Percentiles rank a stretch among this genome's conserved stretches.
phyloP scores from a whole-genome alignment of 345 rosid genomes.

The Sonneratia alba region DNA sequence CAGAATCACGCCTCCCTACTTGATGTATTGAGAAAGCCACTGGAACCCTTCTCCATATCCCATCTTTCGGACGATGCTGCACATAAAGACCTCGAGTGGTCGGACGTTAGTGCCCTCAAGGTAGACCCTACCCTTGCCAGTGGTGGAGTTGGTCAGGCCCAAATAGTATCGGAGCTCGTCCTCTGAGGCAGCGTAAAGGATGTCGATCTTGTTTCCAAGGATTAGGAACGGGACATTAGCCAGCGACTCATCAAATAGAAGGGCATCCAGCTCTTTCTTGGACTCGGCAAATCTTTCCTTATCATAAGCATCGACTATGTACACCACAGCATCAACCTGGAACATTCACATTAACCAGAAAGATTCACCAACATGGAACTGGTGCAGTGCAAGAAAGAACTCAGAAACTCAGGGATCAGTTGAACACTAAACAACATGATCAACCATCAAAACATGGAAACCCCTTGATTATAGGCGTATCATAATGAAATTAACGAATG shows the following conservation, averaged over 20 bases:
- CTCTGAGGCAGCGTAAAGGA: constrained; percentile 45
- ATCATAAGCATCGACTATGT: constrained; percentile 55
- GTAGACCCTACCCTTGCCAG: constrained; percentile 48
- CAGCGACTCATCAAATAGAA: constrained; percentile 44
- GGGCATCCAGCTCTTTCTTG: constrained; percentile 47
- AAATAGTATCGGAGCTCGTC: constrained; percentile 45
- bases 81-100: constrained; percentile 53
- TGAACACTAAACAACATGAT: no score
- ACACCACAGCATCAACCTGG: constrained; percentile 53
- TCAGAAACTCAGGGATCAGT: no score
- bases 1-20: constrained; percentile 19
- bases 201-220: constrained; percentile 53
- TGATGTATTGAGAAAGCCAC: constrained; percentile 60
- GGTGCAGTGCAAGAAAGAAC: no score
- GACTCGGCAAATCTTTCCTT: constrained; percentile 53
- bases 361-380: no score
- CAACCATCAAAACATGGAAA: no score
- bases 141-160: constrained; percentile 42
- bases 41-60: constrained; percentile 60
- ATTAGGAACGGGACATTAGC: constrained; percentile 46
- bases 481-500: no score
- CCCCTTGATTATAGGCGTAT: no score
- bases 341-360: not conserved
- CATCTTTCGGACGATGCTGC: constrained; percentile 56
- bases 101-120: constrained; percentile 31